A percentile compares a stretch with the other conserved stretches of the same genome.
These are phyloP conservation scores for Lactarius vividus DNA, from an alignment of 768 basidiomycete genomes.

Conservation along the genomic window DNA sequence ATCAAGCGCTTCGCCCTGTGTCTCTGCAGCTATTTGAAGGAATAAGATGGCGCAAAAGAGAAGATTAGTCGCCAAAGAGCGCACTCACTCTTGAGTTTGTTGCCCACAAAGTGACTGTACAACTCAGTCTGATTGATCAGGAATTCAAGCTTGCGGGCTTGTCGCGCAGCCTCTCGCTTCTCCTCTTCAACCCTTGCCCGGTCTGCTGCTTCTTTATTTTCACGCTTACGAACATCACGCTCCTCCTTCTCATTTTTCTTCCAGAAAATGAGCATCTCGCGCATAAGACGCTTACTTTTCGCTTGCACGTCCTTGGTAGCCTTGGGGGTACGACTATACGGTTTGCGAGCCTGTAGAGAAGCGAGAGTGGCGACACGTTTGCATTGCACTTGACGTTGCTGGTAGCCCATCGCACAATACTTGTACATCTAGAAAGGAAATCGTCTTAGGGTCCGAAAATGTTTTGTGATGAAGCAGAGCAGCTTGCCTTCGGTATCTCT, in stretches of 20 bases:
- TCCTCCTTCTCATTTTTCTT: constrained; percentile 98
- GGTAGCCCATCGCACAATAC: constrained; percentile 64
- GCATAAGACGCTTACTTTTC: constrained; percentile 84
- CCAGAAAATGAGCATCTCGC: constrained; percentile 97
- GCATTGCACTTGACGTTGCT: constrained; percentile 61
- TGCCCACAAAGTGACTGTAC: constrained; percentile 98
- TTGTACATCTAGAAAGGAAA: constrained; percentile 64
- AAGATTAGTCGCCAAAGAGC: neutral
- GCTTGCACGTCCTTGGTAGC: constrained; percentile 78
- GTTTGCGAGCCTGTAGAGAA: constrained; percentile 74
- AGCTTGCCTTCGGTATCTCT: constrained; percentile 75
- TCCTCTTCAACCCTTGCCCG: constrained; percentile 88
- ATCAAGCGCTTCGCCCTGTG: constrained; percentile 57
- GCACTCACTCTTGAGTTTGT: constrained; percentile 82
- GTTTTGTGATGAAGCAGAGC: neutral
- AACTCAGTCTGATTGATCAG: constrained; percentile 98
- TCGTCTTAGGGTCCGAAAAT: neutral
- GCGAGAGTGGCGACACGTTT: constrained; percentile 76
- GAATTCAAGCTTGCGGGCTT: constrained; percentile 96
- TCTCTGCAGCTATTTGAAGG: constrained; percentile 58
- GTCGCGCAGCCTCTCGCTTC: constrained; percentile 87
- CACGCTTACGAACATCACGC: constrained; percentile 85
- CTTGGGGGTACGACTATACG: constrained; percentile 71
- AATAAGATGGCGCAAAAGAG: constrained; percentile 22
- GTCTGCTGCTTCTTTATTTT: constrained; percentile 91